These are phyloP conservation scores for Rhizophagus prolifer DNA, from an alignment of 192 early-diverging fungal genomes.

Conservation along the genomic window DNA sequence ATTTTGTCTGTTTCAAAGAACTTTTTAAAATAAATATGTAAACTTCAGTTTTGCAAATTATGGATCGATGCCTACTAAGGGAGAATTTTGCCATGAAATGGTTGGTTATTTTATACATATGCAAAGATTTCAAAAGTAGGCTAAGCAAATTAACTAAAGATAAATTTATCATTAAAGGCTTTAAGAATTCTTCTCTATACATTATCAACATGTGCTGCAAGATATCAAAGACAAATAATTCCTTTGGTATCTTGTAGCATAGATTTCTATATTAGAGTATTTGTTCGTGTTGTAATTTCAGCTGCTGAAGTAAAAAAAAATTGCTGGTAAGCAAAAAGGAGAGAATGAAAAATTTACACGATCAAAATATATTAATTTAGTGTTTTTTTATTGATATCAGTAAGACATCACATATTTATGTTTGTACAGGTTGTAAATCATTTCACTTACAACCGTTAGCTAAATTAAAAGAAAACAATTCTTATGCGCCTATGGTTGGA, in stretches of 20 bases:
- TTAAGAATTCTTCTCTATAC: conserved; percentile 86
- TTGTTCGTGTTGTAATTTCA: conserved; percentile 84
- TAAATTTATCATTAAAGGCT: conserved; percentile 44
- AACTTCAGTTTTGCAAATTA: conserved; percentile 87
- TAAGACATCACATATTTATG: conserved; percentile 80
- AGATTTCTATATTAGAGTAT: conserved; percentile 97
- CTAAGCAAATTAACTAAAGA: not conserved
- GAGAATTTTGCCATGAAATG: conserved; percentile 93
- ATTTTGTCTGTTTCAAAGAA: too few species aligned
- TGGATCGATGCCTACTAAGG: conserved; percentile 85
- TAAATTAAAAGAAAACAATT: conserved; percentile 54
- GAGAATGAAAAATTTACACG: not conserved
- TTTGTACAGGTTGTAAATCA: conserved; percentile 80
- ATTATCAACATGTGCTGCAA: conserved; percentile 78
- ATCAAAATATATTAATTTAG: not conserved
- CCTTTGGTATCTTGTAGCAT: conserved; percentile 93
- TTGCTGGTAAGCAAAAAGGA: conserved; percentile 55
- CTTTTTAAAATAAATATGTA: too few species aligned
- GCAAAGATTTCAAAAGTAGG: not conserved
- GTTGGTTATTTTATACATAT: conserved; percentile 30
- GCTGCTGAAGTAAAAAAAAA: conserved; percentile 72
- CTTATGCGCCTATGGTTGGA: conserved; percentile 63
- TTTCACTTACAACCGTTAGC: conserved; percentile 77
- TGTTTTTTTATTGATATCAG: conserved; percentile 40
- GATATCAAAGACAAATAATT: conserved; percentile 81